Base-by-base conservation (phyloP, 2,329 filamentous ascomycete species). In the Myriosclerotinia duriaeana region DNA sequence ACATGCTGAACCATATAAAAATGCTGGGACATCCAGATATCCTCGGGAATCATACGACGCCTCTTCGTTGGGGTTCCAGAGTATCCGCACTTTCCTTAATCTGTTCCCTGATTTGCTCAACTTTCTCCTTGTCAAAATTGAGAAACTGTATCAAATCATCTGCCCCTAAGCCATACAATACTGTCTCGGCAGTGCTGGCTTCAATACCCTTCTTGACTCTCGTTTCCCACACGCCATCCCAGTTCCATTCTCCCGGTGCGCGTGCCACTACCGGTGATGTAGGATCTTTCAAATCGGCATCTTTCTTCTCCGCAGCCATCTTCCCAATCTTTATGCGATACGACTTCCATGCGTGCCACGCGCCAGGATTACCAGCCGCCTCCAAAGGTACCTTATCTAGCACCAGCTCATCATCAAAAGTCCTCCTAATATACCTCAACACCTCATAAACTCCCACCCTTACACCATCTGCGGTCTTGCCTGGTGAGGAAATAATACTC, bases 191-290 rank as follows among this genome's bases (percentile, higher is more conserved):
- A 60, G 92, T 79, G 74, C 92, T 96, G 12, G 85, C 83, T 61
- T 89, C 85, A 53, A 97, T 86, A 22, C 90, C 90, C 77, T 89
- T 91, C 77, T 87, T 89, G 0, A 97, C 93, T 65, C 94, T 85
- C 70, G 93, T 89, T 76, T 96, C 91, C 94, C 94, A 99, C 0
- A 98, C 94, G 0, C 94, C 93, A 74, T 97, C 92, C 94, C 94
- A 98, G 75, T 96, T 96, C 94, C 94, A 98, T 73, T 96, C 90
- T 8, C 90, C 91, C 0, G 92, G 92, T 60, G 84, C 82, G 68
- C 88, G 73, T 5, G 69, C 66, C 40, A 62, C 63, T 22, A 66
- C 20, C 4, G 55, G 46, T 17, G 48, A 53, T 44, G 36, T 20
- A 34, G 60, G 22, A 40, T 63, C 60, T 30, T 63, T 44, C 17